Conservation (phyloP, 768 basidiomycete genomes). For the Mycena crocata region DNA sequence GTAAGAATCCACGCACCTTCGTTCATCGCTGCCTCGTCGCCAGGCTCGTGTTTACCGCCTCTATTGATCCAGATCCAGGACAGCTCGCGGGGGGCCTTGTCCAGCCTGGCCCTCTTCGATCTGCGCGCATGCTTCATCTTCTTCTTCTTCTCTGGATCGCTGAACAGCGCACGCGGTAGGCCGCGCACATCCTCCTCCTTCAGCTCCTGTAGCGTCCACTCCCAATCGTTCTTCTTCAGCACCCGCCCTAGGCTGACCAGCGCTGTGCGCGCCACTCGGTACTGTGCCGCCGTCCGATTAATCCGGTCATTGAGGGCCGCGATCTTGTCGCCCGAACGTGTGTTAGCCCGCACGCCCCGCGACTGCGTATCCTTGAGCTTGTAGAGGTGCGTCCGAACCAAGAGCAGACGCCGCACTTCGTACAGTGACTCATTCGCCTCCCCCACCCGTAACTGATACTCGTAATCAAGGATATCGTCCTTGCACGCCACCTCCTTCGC, state of each 20-base stretch:
- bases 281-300: slow-evolving; percentile 27
- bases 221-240: slow-evolving; percentile 25
- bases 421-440: slow-evolving; percentile 42
- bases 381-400: slow-evolving; percentile 34
- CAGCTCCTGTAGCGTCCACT: slow-evolving; percentile 25
- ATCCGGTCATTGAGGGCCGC: slow-evolving; percentile 29
- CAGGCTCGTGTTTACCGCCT: too few relatives aligned
- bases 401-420: slow-evolving; percentile 34
- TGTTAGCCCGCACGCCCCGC: slow-evolving; percentile 39
- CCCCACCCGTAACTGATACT: slow-evolving; percentile 36
- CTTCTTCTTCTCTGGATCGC: background rate
- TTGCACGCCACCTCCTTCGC: background rate
- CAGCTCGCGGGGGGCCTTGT: background rate
- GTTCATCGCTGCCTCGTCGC: too few relatives aligned
- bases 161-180: slow-evolving; percentile 11
- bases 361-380: slow-evolving; percentile 37
- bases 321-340: slow-evolving; percentile 34
- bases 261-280: slow-evolving; percentile 34
- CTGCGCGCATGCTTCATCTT: background rate
- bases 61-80: too few relatives aligned
- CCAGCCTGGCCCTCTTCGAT: background rate
- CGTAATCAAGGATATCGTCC: slow-evolving; percentile 21
- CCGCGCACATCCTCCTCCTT: slow-evolving; percentile 32
- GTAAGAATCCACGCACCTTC: too few relatives aligned
- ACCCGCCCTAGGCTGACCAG: slow-evolving; percentile 11